Evolutionary conservation across 148 eudicot species (phyloP).

Genomic region (Vaccinium vitisidaea): DNA sequence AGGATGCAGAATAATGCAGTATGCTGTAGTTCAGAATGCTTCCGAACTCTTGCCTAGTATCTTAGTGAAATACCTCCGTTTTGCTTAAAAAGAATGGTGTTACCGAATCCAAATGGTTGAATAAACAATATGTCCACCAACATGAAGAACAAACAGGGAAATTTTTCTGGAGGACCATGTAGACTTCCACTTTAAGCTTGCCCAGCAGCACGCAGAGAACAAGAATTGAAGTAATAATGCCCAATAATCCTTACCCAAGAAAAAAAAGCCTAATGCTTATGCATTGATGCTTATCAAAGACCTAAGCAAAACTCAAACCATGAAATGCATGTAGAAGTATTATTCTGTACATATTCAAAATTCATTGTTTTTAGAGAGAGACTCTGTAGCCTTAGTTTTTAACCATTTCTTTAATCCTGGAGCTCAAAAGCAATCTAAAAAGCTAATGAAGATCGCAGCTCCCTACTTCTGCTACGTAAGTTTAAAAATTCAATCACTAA

Average conservation of each 20-base stretch:
- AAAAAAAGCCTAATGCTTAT: not conserved
- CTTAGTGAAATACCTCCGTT: not conserved
- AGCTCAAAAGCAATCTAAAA: not conserved
- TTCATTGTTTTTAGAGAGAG: not conserved
- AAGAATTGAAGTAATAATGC: not conserved
- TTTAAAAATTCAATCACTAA: not conserved
- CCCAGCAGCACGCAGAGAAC: not conserved
- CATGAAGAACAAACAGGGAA: not conserved
- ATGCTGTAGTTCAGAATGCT: not conserved
- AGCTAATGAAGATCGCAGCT: not conserved
- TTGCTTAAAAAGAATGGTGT: constrained; percentile 7
- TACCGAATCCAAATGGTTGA: not conserved
- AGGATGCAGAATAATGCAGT: not conserved
- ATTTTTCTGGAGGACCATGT: not conserved
- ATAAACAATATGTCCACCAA: not conserved
- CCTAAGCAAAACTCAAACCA: too few relatives aligned
- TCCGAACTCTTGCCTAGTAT: not conserved
- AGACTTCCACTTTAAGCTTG: not conserved
- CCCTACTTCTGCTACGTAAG: not conserved
- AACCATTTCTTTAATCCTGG: not conserved
- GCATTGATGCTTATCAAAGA: not conserved
- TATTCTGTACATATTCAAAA: not conserved
- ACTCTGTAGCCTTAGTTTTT: not conserved
- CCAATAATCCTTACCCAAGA: not conserved
- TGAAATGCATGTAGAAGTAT: not conserved